Evolutionary conservation across 2,329 filamentous ascomycete species (phyloP).

Genomic region (Cryphonectria radicalis): DNA sequence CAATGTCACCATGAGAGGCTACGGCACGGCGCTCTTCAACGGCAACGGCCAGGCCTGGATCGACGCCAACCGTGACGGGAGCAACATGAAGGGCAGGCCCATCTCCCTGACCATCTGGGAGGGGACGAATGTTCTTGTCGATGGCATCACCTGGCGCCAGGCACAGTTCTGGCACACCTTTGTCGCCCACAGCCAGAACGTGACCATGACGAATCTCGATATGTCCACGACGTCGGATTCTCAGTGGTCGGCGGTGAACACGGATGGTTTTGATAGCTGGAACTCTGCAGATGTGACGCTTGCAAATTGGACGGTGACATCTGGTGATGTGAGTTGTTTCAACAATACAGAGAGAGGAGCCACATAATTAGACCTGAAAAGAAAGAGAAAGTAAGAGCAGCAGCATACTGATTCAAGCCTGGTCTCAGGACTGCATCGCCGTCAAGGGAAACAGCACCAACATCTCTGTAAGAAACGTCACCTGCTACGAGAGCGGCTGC

Average conservation of each 20-base stretch:
- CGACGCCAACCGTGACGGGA: conserved; percentile 45
- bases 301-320: conserved; percentile 50
- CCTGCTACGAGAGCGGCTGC: conserved; percentile 45
- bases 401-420: background rate
- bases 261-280: conserved; percentile 56
- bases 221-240: conserved; percentile 53
- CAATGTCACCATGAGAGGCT: conserved; percentile 52
- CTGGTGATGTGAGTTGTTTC: conserved; percentile 41
- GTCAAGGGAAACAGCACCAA: conserved; percentile 48
- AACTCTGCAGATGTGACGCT: conserved; percentile 52
- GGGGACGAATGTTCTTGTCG: conserved; percentile 49
- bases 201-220: conserved; percentile 57
- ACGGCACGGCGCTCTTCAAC: conserved; percentile 51
- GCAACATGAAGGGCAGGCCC: conserved; percentile 49
- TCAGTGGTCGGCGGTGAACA: conserved; percentile 52
- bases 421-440: conserved; percentile 43
- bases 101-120: conserved; percentile 51
- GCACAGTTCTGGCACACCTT: conserved; percentile 55
- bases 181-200: conserved; percentile 51
- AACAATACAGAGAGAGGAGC: background rate
- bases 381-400: background rate
- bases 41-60: conserved; percentile 52
- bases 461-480: conserved; percentile 42
- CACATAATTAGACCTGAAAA: no score
- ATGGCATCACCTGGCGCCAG: conserved; percentile 50